Conservation (phyloP, 768 basidiomycete genomes). For the Filobasidium wieringae region DNA sequence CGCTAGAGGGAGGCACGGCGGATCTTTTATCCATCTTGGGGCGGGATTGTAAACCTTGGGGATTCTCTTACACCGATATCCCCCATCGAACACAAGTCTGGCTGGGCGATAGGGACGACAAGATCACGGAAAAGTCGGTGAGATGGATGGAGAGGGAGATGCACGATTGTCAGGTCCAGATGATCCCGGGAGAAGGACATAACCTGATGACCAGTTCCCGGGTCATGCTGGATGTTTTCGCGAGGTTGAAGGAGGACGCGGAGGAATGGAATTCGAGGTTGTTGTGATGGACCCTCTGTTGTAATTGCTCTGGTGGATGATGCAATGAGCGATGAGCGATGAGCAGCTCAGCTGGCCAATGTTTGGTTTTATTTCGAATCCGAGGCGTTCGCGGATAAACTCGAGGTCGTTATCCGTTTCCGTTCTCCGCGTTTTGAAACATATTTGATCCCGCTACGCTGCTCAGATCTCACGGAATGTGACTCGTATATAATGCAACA, state of each 20-base stretch:
- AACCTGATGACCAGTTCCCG: conserved; percentile 73
- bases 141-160: conserved; percentile 70
- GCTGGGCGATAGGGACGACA: conserved; percentile 89
- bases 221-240: conserved; percentile 37
- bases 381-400: too few species aligned
- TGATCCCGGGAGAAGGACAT: conserved; percentile 81
- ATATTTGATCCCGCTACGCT: too few species aligned
- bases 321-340: too few species aligned
- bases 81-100: conserved; percentile 68
- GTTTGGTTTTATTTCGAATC: too few species aligned
- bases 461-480: too few species aligned
- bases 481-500: too few species aligned
- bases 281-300: too few species aligned
- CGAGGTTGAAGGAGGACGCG: conserved; percentile 25
- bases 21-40: conserved; percentile 88
- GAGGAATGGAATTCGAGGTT: too few species aligned
- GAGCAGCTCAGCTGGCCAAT: too few species aligned
- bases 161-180: conserved; percentile 57
- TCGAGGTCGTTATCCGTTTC: too few species aligned
- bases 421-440: too few species aligned
- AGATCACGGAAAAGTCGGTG: conserved; percentile 80
- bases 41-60: conserved; percentile 68
- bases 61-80: conserved; percentile 73
- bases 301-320: too few species aligned
- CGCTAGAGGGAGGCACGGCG: conserved; percentile 74